Conservation (phyloP, 164 flowering plant genomes). For the Echeveria elegans region DNA sequence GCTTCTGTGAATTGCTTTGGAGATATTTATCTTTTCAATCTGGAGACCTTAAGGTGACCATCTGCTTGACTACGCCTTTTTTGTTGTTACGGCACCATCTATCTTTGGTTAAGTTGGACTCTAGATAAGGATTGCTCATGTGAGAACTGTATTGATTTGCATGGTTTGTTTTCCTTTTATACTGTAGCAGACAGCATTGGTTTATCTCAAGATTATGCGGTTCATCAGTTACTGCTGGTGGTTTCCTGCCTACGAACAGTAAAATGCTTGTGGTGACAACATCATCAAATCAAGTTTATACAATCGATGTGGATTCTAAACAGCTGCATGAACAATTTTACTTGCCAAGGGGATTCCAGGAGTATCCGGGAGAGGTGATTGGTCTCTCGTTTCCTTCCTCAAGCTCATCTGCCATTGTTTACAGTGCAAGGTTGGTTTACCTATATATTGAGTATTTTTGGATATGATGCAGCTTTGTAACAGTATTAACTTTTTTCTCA, state of each 20-base stretch:
- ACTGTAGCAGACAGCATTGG: constrained; percentile 87
- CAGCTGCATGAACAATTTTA: constrained; percentile 73
- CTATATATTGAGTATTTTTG: background rate
- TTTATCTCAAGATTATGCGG: constrained; percentile 84
- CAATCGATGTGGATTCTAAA: constrained; percentile 81
- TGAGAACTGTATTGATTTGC: background rate
- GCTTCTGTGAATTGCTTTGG: constrained; percentile 90
- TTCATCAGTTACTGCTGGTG: constrained; percentile 92
- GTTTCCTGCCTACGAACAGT: constrained; percentile 68
- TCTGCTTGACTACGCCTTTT: background rate
- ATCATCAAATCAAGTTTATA: constrained; percentile 79
- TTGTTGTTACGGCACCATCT: background rate
- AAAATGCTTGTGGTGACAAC: constrained; percentile 72
- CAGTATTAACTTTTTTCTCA: background rate
- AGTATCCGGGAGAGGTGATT: constrained; percentile 89
- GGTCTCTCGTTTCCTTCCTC: constrained; percentile 79
- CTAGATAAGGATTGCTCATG: too few relatives aligned
- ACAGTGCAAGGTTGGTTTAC: constrained; percentile 82
- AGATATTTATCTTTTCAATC: constrained; percentile 76
- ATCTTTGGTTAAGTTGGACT: background rate
- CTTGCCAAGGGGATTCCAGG: constrained; percentile 73
- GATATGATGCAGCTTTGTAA: background rate
- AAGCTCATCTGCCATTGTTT: constrained; percentile 51
- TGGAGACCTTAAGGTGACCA: constrained; percentile 63
- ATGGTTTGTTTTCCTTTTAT: constrained; percentile 8